A percentile compares a stretch with the other conserved stretches of the same genome.
These are phyloP conservation scores for Heracleum sosnowskyi DNA, from an alignment of 129 eudicot genomes.

Conservation along the genomic window DNA sequence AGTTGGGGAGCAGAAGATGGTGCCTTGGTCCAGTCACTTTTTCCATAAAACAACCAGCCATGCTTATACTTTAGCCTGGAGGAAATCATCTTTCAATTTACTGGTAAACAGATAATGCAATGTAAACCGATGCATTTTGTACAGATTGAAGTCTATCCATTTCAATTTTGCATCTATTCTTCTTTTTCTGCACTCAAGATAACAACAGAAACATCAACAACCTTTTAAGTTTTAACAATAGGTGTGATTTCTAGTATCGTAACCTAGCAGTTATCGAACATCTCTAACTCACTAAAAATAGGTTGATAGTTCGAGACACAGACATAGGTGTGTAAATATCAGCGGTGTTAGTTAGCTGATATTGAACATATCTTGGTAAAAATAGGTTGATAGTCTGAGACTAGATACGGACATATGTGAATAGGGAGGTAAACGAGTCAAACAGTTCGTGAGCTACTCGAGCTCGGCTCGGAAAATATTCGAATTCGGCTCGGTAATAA, in stretches of 20 bases:
- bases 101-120: background rate
- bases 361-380: too few species aligned
- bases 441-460: too few species aligned
- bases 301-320: too few species aligned
- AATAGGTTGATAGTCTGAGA: too few species aligned
- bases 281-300: background rate
- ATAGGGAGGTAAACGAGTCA: too few species aligned
- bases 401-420: too few species aligned
- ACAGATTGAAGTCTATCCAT: background rate
- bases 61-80: background rate
- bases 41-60: background rate
- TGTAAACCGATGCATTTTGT: background rate
- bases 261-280: background rate
- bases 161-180: background rate
- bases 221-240: background rate
- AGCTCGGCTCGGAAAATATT: too few species aligned
- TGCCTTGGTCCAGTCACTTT: background rate
- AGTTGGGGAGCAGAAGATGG: constrained; percentile 16
- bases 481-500: too few species aligned
- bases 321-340: too few species aligned
- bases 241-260: too few species aligned
- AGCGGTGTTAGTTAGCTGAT: too few species aligned
- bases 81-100: background rate
- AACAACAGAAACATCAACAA: background rate
- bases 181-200: background rate